Base-by-base conservation (phyloP, 805 yeast genomes). In the Candida chauliodis region DNA sequence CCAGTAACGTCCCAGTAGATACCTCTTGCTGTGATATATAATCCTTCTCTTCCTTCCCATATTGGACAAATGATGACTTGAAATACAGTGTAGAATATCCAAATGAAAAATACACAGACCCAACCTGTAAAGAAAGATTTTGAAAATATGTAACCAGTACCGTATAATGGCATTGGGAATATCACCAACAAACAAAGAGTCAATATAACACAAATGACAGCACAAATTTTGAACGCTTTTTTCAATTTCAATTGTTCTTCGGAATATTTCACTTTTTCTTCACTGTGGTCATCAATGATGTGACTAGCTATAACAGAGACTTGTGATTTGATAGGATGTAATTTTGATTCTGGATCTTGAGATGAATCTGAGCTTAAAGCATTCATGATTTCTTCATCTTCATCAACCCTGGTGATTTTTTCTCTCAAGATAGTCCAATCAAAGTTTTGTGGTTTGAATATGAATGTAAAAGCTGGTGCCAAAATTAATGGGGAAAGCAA, bases 131-230 rank as follows among this genome's bases (percentile, higher is more conserved):
- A 89, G 63, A 86, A 86, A 40, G 58, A 61, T 58, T 76, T 80
- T 37, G 86, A 77, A 61, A 88, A 89, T 28, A 88, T 69, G 54
- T 88, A 88, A 3, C 75, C 72, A 4, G 82, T 55, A 22, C 95
- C 96, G 58, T 82, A 88, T 93, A 89, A 82, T 47, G 96, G 96
- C 88, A 88, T 84, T 52, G 96, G 96, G 93, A 95, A 87, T 21
- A 88, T 53, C 18, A 89, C 73, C 22, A 88, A 62, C 35, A 88
- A 63, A 33, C 81, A 69, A 7, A 86, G 48, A 5, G 87, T 78
- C 48, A 86, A 69, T 30, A 74, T 62, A 2, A 76, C 58, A 55
- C 90, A 83, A 28, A 84, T 63, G 38, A 63, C 63, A 25, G 76
- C 74, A 1, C 90, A 93, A 28, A 64, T 62, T 49, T 74, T 80